Evolutionary conservation across 2,329 filamentous ascomycete genomes (phyloP), one percentile per base, ranked within the genome.

Genomic region (Parastagonospora avenae): DNA sequence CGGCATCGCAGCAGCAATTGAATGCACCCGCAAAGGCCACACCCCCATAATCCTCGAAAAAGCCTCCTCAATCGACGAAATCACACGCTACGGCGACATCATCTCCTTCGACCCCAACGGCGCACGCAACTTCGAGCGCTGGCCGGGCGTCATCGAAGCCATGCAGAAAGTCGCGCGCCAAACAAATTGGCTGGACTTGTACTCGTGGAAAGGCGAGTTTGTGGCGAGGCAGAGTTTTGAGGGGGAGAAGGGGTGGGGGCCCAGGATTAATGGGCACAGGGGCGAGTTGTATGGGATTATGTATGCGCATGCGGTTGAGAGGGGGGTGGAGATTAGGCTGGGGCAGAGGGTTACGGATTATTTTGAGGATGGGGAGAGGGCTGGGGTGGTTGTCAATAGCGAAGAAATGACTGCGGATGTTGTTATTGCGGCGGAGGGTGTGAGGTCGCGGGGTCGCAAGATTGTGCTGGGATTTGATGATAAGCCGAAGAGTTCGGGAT

Each of bases 91-190:
- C 0, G 85, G 84, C 36, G 82, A 86, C 70, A 85, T 86, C 57
- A 86, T 86, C 60, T 82, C 79, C 8, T 85, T 85, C 57, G 83
- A 84, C 7, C 75, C 81, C 36, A 87, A 87, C 63, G 82, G 78
- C 14, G 82, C 83, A 1, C 79, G 83, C 28, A 83, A 86, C 57
- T 85, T 86, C 57, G 68, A 79, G 48, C 79, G 84, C 31, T 72
- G 72, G 70, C 69, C 75, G 10, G 74, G 75, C 16, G 76, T 85
- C 16, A 75, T 77, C 12, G 71, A 74, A 39, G 74, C 75, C 27
- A 74, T 85, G 69, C 74, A 78, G 11, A 71, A 75, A 6, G 70
- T 85, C 11, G 81, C 79, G 55, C 82, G 83, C 50, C 67, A 75
- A n/a, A 71, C 74, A 0, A 78, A 84, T 38, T 82, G 83, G 48